These are phyloP conservation scores for Metarhizium robertsii DNA, from an alignment of 2,329 filamentous ascomycete genomes.

Conservation along the genomic window DNA sequence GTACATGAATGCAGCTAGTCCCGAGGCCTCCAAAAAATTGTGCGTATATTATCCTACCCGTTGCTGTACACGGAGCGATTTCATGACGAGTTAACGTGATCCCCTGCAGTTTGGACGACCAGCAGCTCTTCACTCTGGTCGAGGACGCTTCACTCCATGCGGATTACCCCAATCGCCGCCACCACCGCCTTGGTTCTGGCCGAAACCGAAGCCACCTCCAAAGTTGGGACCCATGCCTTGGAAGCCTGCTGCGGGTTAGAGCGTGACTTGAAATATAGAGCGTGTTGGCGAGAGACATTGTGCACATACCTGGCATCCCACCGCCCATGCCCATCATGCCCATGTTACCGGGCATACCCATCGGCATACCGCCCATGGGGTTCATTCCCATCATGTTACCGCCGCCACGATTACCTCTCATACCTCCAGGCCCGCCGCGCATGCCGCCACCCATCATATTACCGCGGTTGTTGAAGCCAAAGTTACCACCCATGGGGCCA, in stretches of 20 bases:
- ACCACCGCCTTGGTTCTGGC: slow-evolving; percentile 35
- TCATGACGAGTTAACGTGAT: neutral
- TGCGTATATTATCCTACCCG: neutral
- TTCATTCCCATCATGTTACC: slow-evolving; percentile 42
- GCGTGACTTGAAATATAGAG: neutral
- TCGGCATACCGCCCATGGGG: slow-evolving; percentile 38
- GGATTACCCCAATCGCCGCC: slow-evolving; percentile 64
- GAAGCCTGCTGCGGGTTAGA: slow-evolving; percentile 41
- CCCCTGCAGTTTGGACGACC: neutral
- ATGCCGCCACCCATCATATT: slow-evolving; percentile 30
- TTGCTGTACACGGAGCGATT: neutral
- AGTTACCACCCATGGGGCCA: slow-evolving; percentile 40
- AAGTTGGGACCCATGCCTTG: slow-evolving; percentile 62
- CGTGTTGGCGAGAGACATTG: neutral
- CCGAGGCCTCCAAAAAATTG: neutral
- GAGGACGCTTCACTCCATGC: slow-evolving; percentile 69
- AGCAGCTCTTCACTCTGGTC: slow-evolving; percentile 48
- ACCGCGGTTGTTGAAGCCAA: slow-evolving; percentile 39
- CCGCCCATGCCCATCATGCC: slow-evolving; percentile 42
- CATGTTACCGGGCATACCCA: slow-evolving; percentile 50
- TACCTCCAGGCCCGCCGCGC: slow-evolving; percentile 39
- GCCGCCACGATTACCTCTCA: slow-evolving; percentile 40
- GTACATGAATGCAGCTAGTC: slow-evolving; percentile 7
- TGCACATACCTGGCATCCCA: slow-evolving; percentile 25
- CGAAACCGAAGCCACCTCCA: slow-evolving; percentile 61